Evolutionary conservation across 352 stramenopile genomes (phyloP).

Genomic region (Pythium utonaiense): DNA sequence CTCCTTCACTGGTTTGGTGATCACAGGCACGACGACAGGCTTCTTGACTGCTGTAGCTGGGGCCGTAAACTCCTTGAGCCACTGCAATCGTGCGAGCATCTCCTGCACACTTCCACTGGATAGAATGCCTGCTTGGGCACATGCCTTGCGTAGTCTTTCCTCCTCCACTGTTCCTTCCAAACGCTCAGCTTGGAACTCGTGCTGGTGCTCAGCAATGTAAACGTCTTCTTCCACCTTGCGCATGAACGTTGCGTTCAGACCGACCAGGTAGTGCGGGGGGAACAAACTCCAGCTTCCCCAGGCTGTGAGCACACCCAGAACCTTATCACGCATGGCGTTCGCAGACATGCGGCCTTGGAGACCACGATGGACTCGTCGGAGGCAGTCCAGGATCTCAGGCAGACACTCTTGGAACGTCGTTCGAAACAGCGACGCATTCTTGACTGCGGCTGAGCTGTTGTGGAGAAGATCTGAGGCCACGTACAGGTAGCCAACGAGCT

Average conservation of each 20-base stretch:
- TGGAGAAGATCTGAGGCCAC: conserved; percentile 87
- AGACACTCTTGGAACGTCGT: conserved; percentile 83
- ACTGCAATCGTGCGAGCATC: conserved; percentile 49
- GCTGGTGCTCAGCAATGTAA: conserved; percentile 16
- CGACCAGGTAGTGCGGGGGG: conserved; percentile 66
- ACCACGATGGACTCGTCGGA: conserved; percentile 46
- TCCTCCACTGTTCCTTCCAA: conserved; percentile 31
- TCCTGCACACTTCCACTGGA: conserved; percentile 38
- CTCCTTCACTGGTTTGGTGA: background rate
- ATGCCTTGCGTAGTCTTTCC: conserved; percentile 64
- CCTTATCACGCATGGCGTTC: conserved; percentile 79
- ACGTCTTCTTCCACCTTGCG: conserved; percentile 64
- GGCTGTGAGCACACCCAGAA: conserved; percentile 65
- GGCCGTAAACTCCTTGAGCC: conserved; percentile 70
- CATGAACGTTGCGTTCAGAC: conserved; percentile 77
- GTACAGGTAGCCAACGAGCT: conserved; percentile 68
- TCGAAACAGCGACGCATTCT: conserved; percentile 88
- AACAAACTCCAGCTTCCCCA: conserved; percentile 84
- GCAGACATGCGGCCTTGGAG: conserved; percentile 75
- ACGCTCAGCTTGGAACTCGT: background rate
- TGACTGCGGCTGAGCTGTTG: conserved; percentile 85
- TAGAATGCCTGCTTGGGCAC: conserved; percentile 58
- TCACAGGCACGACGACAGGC: background rate
- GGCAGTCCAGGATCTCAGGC: conserved; percentile 63
- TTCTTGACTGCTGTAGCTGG: conserved; percentile 21